phyloP scores from a whole-genome alignment of 179 eudicot genomes.

The Corrigiola litoralis region DNA sequence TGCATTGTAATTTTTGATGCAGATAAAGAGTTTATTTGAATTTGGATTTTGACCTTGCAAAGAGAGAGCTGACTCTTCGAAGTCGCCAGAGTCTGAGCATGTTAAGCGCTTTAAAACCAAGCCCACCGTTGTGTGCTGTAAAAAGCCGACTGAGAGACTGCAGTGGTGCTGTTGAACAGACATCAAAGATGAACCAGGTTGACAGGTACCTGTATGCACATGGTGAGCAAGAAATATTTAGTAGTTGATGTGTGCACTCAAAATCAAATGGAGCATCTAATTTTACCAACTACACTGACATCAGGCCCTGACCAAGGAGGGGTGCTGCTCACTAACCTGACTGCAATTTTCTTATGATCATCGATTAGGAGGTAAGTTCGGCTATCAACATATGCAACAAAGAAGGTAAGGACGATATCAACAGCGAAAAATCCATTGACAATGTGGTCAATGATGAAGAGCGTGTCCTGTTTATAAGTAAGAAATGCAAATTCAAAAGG shows the following conservation, averaged over 20 bases:
- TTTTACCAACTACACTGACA: not conserved
- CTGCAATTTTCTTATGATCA: constrained; percentile 66
- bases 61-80: constrained; percentile 80
- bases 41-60: constrained; percentile 59
- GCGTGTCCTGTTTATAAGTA: constrained; percentile 39
- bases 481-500: constrained; percentile 89
- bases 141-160: constrained; percentile 57
- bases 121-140: constrained; percentile 44
- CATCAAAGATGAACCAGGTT: constrained; percentile 81
- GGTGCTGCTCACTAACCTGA: constrained; percentile 38
- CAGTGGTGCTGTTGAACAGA: constrained; percentile 78
- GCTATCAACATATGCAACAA: constrained; percentile 74
- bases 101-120: constrained; percentile 68
- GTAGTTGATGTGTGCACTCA: not conserved
- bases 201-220: constrained; percentile 58
- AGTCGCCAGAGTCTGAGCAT: constrained; percentile 96
- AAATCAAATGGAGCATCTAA: not conserved
- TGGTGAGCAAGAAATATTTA: not conserved
- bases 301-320: not conserved
- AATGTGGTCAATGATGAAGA: constrained; percentile 57
- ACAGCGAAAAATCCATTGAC: constrained; percentile 74
- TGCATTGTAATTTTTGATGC: not conserved
- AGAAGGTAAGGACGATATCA: constrained; percentile 83
- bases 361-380: constrained; percentile 71
- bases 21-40: not conserved